Evolutionary conservation across 108 stramenopile species (phyloP), one percentile per base, ranked within the genome.

Genomic region (Phaeodactylum tricornutum): DNA sequence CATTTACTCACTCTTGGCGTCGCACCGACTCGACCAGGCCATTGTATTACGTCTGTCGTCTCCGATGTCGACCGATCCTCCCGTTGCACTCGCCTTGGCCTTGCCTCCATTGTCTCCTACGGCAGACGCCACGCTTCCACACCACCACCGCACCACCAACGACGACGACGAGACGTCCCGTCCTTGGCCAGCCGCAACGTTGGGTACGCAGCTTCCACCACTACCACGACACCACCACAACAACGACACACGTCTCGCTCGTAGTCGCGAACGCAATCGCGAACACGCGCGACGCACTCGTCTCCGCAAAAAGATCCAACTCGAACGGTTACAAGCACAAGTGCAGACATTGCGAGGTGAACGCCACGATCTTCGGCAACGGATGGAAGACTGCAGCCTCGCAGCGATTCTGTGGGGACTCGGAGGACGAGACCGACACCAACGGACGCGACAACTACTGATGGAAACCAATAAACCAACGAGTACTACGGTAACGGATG

Each of bases 251-350:
- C 69, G 76, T 29, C 39, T 72, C 16, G 66, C 66, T 41, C 67
- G 77, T 24, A 81, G 77, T 50, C 67, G 93, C 12, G 93, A 94
- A 55, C 78, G 93, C 21, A 94, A 94, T 60, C 86, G 88, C 24
- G 86, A 92, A 54, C 93, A 94, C 51, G 93, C 93, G 11, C 78
- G 90, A 24, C 67, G 78, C 35, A 94, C 93, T 0, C 53, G 93
- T 27, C 57, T 85, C 29, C 68, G 93, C 30, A 94, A 94, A 69
- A 94, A 94, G 72, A 77, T 67, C 29, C 90, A 90, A 51, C 57
- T 94, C 39, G 71, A 87, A 57, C 43, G 55, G 2, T 73, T 94
- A n/a, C 86, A 84, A 52, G 35, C 51, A 8, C 69, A 77, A 36
- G 74, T 90, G 6, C 64, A 65, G 28, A 65, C 71, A 25, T 69